Percentiles rank a stretch among this genome's conserved stretches.
These are phyloP conservation scores for Pueraria montana DNA, from an alignment of 306 rosid genomes.

Conservation along the genomic window DNA sequence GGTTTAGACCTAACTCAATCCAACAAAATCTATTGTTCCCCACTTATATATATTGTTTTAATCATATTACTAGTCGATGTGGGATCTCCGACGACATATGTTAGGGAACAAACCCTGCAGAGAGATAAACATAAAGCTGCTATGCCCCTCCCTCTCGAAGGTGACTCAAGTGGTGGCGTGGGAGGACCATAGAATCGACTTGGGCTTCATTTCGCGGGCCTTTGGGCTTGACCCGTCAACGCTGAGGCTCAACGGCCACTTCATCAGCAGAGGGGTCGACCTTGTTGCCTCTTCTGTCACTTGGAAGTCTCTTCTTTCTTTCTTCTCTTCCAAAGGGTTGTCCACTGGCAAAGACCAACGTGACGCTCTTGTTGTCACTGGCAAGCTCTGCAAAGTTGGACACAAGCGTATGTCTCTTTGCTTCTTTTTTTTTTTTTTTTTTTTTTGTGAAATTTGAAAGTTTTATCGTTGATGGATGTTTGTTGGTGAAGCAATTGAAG, in stretches of 20 bases:
- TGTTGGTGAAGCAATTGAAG: background rate
- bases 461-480: background rate
- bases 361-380: conserved; percentile 66
- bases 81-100: background rate
- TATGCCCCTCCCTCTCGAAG: conserved; percentile 68
- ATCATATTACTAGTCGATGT: too few relatives aligned
- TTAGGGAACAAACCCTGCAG: conserved; percentile 8
- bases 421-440: background rate
- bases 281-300: conserved; percentile 73
- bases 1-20: too few relatives aligned
- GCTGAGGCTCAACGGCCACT: conserved; percentile 78
- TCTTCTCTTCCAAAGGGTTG: conserved; percentile 74
- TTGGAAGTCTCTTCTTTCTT: conserved; percentile 82
- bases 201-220: conserved; percentile 69
- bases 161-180: conserved; percentile 39
- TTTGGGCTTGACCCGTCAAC: conserved; percentile 81
- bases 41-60: too few relatives aligned
- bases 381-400: conserved; percentile 66
- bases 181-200: conserved; percentile 68
- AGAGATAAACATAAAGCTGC: conserved; percentile 60
- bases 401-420: conserved; percentile 60
- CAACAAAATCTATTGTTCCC: too few relatives aligned
- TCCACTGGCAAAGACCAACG: conserved; percentile 57
- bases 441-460: background rate
- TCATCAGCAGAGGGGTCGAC: conserved; percentile 74